Conservation (phyloP, 352 stramenopile species). For the Globisporangium spinosum region DNA sequence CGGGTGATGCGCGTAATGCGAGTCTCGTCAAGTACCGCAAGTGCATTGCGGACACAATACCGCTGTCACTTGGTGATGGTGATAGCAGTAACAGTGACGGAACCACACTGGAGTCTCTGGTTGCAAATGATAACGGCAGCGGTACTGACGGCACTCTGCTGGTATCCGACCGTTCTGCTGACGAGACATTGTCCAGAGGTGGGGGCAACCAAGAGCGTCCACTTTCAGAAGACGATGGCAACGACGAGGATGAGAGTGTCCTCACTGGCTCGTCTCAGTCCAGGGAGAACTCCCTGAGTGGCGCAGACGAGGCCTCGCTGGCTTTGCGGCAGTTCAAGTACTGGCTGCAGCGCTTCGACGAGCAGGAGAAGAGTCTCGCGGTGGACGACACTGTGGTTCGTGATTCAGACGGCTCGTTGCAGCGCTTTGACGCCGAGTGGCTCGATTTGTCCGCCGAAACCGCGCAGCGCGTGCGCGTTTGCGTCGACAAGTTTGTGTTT, state of each 20-base stretch:
- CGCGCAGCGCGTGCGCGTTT: conserved; percentile 20
- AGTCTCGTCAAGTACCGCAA: conserved; percentile 15
- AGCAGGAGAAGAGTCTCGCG: conserved; percentile 21
- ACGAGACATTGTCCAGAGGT: neutral
- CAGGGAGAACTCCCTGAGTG: neutral
- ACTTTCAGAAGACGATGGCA: neutral
- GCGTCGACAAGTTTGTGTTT: conserved; percentile 25
- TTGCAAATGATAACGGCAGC: neutral
- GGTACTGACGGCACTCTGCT: neutral
- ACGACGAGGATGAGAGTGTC: neutral
- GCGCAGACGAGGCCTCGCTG: neutral
- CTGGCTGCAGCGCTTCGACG: conserved; percentile 21
- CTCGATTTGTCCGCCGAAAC: conserved; percentile 26
- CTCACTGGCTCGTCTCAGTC: neutral
- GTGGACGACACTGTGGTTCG: conserved; percentile 8
- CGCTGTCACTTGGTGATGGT: neutral
- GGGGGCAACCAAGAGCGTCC: neutral
- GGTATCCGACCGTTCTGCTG: neutral
- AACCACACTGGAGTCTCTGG: neutral
- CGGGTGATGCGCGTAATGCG: neutral
- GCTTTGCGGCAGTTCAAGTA: conserved; percentile 23
- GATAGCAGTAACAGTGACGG: neutral
- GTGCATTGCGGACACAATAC: neutral
- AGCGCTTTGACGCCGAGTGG: conserved; percentile 27
- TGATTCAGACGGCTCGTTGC: conserved; percentile 14